A percentile compares a stretch with the other conserved stretches of the same genome.
These are phyloP conservation scores for Fusarium cyanostomum DNA, from an alignment of 2,329 filamentous ascomycete species.

Conservation along the genomic window DNA sequence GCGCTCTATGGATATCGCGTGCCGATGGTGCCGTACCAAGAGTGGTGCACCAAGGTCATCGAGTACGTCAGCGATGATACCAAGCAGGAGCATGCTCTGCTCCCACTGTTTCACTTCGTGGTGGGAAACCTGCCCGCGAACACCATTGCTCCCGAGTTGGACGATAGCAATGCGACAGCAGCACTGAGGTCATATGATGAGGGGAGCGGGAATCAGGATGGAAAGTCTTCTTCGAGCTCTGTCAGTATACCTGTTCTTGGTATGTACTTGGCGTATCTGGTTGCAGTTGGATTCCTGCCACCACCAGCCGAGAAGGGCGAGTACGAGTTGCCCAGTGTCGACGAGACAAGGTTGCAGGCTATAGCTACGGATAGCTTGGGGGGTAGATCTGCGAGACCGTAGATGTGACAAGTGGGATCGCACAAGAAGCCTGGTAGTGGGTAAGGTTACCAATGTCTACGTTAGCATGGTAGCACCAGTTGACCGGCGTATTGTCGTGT, in stretches of 20 bases:
- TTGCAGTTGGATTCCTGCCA: conserved; percentile 39
- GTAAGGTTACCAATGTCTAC: not conserved
- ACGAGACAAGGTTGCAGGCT: conserved; percentile 56
- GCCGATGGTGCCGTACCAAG: conserved; percentile 49
- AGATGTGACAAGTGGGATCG: not conserved
- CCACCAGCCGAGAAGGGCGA: conserved; percentile 50
- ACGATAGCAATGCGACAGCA: conserved; percentile 18
- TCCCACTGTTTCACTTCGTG: conserved; percentile 22
- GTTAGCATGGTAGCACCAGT: not conserved
- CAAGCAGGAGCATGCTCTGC: conserved; percentile 26
- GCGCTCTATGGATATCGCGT: conserved; percentile 77
- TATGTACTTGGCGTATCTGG: conserved; percentile 17
- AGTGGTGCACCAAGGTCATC: conserved; percentile 67
- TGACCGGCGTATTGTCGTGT: not conserved
- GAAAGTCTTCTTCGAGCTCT: conserved; percentile 3
- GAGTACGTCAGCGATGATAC: conserved; percentile 10
- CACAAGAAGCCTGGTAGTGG: not conserved
- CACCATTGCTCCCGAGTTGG: conserved; percentile 22
- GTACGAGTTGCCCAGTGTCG: conserved; percentile 59
- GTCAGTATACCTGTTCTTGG: conserved; percentile 22
- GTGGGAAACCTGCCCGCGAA: conserved; percentile 23
- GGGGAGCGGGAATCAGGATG: not conserved
- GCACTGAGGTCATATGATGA: conserved; percentile 5
- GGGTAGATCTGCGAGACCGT: conserved; percentile 5
- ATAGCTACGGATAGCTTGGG: conserved; percentile 1